Evolutionary conservation across 1,284 basidiomycete species (phyloP).

Genomic region (Flammula alnicola): DNA sequence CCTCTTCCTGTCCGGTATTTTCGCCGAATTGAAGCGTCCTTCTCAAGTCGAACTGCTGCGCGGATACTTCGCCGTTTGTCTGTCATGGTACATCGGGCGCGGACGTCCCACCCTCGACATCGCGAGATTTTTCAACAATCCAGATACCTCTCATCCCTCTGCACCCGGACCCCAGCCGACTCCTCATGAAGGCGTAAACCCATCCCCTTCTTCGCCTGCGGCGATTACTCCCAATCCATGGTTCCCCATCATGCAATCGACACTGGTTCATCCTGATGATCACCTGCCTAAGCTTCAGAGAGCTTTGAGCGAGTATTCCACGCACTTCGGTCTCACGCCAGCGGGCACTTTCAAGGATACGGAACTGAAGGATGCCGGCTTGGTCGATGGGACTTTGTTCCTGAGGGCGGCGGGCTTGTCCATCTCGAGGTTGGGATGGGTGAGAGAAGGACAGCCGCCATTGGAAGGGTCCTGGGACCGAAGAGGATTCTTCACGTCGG

Average conservation of each 20-base stretch:
- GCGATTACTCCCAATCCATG: slow-evolving; percentile 55
- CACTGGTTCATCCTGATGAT: slow-evolving; percentile 57
- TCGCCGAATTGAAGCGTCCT: slow-evolving; percentile 35
- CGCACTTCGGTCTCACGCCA: slow-evolving; percentile 45
- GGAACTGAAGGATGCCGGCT: slow-evolving; percentile 47
- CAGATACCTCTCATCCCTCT: slow-evolving; percentile 32
- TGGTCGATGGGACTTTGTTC: slow-evolving; percentile 62
- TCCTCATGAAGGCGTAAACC: slow-evolving; percentile 22
- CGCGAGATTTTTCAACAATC: slow-evolving; percentile 38
- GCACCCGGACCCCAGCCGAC: slow-evolving; percentile 32
- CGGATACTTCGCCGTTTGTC: slow-evolving; percentile 37
- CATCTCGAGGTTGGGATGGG: slow-evolving; percentile 38
- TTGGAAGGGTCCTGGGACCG: slow-evolving; percentile 16
- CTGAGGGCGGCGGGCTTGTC: slow-evolving; percentile 53
- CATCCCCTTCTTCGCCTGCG: slow-evolving; percentile 22
- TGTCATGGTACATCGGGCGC: slow-evolving; percentile 42
- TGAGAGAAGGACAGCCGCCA: slow-evolving; percentile 23
- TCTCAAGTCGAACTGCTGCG: slow-evolving; percentile 42
- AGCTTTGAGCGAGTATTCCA: slow-evolving; percentile 52
- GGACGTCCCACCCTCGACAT: slow-evolving; percentile 43
- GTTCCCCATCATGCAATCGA: slow-evolving; percentile 52
- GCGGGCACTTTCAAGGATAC: slow-evolving; percentile 43
- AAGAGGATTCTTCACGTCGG: neutral
- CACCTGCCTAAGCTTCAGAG: slow-evolving; percentile 63
- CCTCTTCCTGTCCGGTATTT: slow-evolving; percentile 49